Conservation (phyloP, 2,329 filamentous ascomycete genomes). For the Sodiomyces alkalinus region DNA sequence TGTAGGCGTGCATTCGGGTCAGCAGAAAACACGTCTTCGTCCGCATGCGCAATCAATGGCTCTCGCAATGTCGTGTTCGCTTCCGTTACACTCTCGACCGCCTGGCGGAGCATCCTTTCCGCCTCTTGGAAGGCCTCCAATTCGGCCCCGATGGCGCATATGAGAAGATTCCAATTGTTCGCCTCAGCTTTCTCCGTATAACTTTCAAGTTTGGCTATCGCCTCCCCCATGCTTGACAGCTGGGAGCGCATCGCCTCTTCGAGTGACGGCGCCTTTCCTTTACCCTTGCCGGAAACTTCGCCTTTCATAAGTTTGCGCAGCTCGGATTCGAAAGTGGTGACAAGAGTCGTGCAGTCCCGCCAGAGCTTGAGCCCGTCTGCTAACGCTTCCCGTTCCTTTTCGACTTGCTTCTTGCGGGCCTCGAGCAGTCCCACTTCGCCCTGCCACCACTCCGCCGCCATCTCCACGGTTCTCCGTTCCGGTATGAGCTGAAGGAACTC, state of each 20-base stretch:
- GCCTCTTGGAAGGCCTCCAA: constrained; percentile 51
- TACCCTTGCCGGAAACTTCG: constrained; percentile 13
- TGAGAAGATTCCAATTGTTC: constrained; percentile 57
- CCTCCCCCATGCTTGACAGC: constrained; percentile 38
- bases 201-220: constrained; percentile 39
- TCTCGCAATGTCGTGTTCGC: not conserved
- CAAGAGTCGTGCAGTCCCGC: constrained; percentile 42
- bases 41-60: too few relatives aligned
- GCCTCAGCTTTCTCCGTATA: constrained; percentile 39
- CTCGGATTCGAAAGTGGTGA: constrained; percentile 50
- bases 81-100: not conserved
- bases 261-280: constrained; percentile 14
- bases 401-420: constrained; percentile 36
- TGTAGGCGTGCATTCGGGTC: constrained; percentile 1
- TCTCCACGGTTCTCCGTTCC: constrained; percentile 49
- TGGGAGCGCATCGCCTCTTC: constrained; percentile 28
- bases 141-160: constrained; percentile 63
- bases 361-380: constrained; percentile 53
- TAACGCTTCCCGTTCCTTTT: constrained; percentile 48
- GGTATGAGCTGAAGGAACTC: constrained; percentile 47
- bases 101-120: constrained; percentile 31
- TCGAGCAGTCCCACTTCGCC: constrained; percentile 43
- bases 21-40: too few relatives aligned
- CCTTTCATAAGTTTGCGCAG: constrained; percentile 39
- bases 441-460: constrained; percentile 59